Evolutionary conservation across 257 asterid species (phyloP), one percentile per base, ranked within the genome.

Genomic region (Ligustrum vulgare): DNA sequence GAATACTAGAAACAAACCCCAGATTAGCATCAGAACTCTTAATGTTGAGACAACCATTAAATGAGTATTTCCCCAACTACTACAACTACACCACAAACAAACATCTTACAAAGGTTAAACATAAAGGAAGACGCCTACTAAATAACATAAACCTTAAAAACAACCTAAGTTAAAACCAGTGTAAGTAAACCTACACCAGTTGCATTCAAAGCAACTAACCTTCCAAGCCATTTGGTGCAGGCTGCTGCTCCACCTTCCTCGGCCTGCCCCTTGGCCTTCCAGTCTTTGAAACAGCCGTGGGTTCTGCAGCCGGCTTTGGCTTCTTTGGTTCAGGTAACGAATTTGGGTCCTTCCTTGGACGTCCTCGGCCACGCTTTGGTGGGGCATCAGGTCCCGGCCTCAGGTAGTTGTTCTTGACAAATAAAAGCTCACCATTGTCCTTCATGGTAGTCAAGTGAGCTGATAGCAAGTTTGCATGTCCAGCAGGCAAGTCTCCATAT

Each of bases 201-300:
- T 37, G 56, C 75, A n/a, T 47, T 45, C 81, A 80, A 82, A 9
- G 82, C 32, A 58, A 58, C 33, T 58, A 58, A 58, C 66, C 87
- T 75, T 86, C 86, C 39, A 83, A 85, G 1, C 85, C 89, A 82
- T 79, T 86, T 72, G 83, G 87, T 73, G 89, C 81, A 11, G 89
- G 80, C 80, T 90, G 86, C 15, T 89, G 88, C 77, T 80, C 77
- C 73, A 80, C 94, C 86, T 90, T 91, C 86, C 88, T 88, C 2
- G 97, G 97, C 80, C 97, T 82, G 9, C 97, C 97, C 84, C 96
- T 88, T 2, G 97, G 97, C 91, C 88, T 77, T 69, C 88, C 90
- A 1, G 86, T 54, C 73, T 72, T 76, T 0, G 92, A 82, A 31
- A 79, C 82, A 37, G 80, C 78, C 0, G 84, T 77, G 32, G 86